A percentile compares a stretch with the other conserved stretches of the same genome.
Conservation (phyloP, 1,284 basidiomycete species). For the Xerocomus cyaneibrunnescens region DNA sequence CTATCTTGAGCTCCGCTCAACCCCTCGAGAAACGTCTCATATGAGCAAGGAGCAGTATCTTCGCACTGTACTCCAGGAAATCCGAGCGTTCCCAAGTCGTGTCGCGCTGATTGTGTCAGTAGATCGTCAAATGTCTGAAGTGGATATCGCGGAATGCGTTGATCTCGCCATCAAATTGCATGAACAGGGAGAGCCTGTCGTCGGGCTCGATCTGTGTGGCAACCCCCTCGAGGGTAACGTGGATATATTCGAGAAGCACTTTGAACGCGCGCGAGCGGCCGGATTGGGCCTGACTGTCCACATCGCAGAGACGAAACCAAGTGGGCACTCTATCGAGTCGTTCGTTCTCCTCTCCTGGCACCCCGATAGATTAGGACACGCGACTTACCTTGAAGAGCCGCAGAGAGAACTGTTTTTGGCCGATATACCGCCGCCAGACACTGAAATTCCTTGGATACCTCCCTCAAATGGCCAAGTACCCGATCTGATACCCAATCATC, state of each 20-base stretch:
- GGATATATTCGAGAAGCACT: slow-evolving; percentile 48
- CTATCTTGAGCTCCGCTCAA: slow-evolving; percentile 75
- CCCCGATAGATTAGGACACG: slow-evolving; percentile 77
- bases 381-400: slow-evolving; percentile 71
- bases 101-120: slow-evolving; percentile 71
- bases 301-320: slow-evolving; percentile 63
- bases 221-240: slow-evolving; percentile 68
- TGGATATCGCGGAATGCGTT: slow-evolving; percentile 54
- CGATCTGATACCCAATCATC: slow-evolving; percentile 23
- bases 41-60: slow-evolving; percentile 65
- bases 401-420: slow-evolving; percentile 56
- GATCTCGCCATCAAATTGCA: slow-evolving; percentile 56
- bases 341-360: slow-evolving; percentile 59
- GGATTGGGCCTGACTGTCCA: slow-evolving; percentile 74
- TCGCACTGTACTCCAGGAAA: slow-evolving; percentile 60
- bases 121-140: slow-evolving; percentile 61
- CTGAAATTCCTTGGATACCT: slow-evolving; percentile 21
- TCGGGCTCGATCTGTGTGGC: slow-evolving; percentile 81
- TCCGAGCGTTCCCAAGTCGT: slow-evolving; percentile 53
- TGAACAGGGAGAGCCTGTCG: slow-evolving; percentile 57
- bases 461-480: slow-evolving; percentile 18
- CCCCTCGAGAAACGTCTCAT: slow-evolving; percentile 53
- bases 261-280: slow-evolving; percentile 53
- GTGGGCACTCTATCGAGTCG: slow-evolving; percentile 58
- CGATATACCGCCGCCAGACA: slow-evolving; percentile 21